These are phyloP conservation scores for Scenedesmus sp. DNA, from an alignment of 163 green algal genomes.

Conservation along the genomic window DNA sequence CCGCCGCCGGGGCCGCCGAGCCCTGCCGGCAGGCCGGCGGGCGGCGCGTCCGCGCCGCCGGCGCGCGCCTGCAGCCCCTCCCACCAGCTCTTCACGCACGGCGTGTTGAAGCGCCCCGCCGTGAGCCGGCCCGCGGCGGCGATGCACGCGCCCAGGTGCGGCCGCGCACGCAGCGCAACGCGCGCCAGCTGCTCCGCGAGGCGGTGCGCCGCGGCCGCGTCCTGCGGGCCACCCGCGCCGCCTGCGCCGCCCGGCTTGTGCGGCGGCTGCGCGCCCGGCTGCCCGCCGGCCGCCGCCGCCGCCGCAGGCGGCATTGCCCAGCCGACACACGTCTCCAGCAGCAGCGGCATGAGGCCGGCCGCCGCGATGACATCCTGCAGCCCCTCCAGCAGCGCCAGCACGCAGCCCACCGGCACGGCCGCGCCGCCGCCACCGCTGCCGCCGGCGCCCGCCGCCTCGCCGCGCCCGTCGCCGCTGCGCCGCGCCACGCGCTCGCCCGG, in stretches of 20 bases:
- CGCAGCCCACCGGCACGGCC: neutral
- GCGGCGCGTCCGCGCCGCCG: too few relatives aligned
- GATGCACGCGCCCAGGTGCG: neutral
- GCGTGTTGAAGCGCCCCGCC: neutral
- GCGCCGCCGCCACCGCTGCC: neutral
- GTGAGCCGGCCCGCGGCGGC: constrained; percentile 8
- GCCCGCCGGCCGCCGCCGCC: neutral
- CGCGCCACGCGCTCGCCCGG: too few relatives aligned
- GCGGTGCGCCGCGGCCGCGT: neutral
- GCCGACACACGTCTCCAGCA: constrained; percentile 29
- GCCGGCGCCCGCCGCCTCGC: too few relatives aligned
- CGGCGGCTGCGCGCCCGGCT: constrained; percentile 10
- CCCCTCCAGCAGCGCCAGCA: neutral
- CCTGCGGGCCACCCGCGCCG: neutral
- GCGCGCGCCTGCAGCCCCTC: neutral
- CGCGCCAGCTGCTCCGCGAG: neutral
- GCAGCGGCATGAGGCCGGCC: constrained; percentile 18
- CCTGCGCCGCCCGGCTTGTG: neutral
- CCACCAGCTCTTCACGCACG: constrained; percentile 28
- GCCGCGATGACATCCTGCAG: constrained; percentile 22
- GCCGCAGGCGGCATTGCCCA: constrained; percentile 7
- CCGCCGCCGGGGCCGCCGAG: neutral
- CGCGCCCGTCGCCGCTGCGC: too few relatives aligned
- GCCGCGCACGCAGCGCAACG: neutral
- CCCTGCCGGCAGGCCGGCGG: too few relatives aligned